A percentile compares a stretch with the other conserved stretches of the same genome.
Conservation (phyloP, 2,329 filamentous ascomycete genomes). For the Lasiodiplodia hormozganensis region DNA sequence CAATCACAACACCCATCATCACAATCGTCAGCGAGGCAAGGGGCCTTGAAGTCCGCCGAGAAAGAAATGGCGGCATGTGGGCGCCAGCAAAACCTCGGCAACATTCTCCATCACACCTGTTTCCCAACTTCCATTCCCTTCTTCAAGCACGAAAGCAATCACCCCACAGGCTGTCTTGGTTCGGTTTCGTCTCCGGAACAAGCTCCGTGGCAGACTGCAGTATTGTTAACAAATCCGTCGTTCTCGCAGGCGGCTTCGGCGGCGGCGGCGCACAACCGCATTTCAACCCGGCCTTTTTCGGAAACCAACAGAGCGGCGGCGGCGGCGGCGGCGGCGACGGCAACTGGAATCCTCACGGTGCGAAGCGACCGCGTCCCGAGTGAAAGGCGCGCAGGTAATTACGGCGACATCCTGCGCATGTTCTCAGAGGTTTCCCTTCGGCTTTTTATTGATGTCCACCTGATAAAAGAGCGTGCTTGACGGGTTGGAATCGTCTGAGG, state of each 20-base stretch:
- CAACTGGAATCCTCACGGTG: slow-evolving; percentile 81
- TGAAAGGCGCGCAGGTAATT: slow-evolving; percentile 39
- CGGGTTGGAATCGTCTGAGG: not conserved
- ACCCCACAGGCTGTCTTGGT: slow-evolving; percentile 2
- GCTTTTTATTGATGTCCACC: not conserved
- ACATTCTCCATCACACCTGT: not conserved
- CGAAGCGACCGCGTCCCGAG: slow-evolving; percentile 79
- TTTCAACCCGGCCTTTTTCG: slow-evolving; percentile 79
- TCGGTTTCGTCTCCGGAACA: not conserved
- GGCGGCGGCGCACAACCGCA: slow-evolving; percentile 65
- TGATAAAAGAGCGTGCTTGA: not conserved
- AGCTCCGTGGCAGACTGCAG: not conserved
- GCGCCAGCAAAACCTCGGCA: slow-evolving; percentile 13
- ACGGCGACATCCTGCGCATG: not conserved
- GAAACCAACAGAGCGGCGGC: slow-evolving; percentile 49
- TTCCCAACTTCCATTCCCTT: not conserved
- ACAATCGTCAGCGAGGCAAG: slow-evolving; percentile 6
- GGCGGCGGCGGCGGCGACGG: slow-evolving; percentile 57
- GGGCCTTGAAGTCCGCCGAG: not conserved
- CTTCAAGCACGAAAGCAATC: not conserved
- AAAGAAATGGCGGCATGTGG: not conserved
- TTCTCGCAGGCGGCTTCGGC: slow-evolving; percentile 63
- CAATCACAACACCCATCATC: slow-evolving; percentile 9
- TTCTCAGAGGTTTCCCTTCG: not conserved
- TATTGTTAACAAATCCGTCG: slow-evolving; percentile 14